Evolutionary conservation across 2,329 filamentous ascomycete species (phyloP), one percentile per base, ranked within the genome.

Genomic region (Salinomyces thailandicus): DNA sequence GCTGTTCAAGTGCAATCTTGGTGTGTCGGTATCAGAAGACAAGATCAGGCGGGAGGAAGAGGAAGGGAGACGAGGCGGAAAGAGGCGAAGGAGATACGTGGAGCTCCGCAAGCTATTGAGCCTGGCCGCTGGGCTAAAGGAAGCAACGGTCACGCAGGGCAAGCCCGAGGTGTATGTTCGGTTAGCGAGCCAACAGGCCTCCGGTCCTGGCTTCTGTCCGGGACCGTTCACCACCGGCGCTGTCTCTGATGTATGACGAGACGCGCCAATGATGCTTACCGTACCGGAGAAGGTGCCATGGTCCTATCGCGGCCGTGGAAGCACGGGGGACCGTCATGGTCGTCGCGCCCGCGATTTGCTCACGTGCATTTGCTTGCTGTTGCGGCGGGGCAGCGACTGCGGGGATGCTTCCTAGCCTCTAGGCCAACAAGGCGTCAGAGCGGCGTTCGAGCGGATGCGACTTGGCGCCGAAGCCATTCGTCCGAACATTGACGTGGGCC

Each of bases 41-140:
- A 4, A 26, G 22, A n/a, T 24, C n/a, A 14, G 28, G 14, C 12
- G n/a, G 18, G 26, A n/a, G 27, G 27, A 31, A 17, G 9, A 22
- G 26, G 11, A 15, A 17, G 9, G 19, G 11, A n/a, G 31, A 33
- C 7, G 18, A 33, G 17, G 9, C 11, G 14, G 19, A 15, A 17
- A 9, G 31, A 14, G 14, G 26, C 27, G 7, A 15, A 31, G 28
- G 11, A 19, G 17, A 17, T 19, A 18, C 31, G 9, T 20, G 30
- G n/a, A 39, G 32, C 38, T 39, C 27, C 16, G 13, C 26, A 19
- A 39, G 39, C 39, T 42, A 42, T 38, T 39, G 32, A 36, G 15
- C 17, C 17, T n/a, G 33, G 31, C 11, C 29, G 26, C 29, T 31
- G 33, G 39, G n/a, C 39, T 39, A 43, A 37, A 31, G 35, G 35